Conservation (phyloP, 1,139 yeast genomes). For the Pneumocystis wakefieldiae region DNA sequence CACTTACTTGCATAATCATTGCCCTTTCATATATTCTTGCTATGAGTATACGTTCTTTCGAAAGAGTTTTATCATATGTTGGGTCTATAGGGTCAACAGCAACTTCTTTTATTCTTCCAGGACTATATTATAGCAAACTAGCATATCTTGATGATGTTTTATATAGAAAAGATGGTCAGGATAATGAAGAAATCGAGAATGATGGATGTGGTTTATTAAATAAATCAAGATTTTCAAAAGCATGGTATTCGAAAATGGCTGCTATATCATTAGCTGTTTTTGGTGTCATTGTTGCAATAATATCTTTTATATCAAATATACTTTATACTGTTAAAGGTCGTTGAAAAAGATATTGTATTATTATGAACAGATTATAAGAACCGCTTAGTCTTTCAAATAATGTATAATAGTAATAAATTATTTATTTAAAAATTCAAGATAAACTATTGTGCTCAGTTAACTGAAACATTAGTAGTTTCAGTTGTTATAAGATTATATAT, state of each 20-base stretch:
- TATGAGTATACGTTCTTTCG: slow-evolving; percentile 59
- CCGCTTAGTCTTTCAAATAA: not conserved
- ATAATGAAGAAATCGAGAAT: slow-evolving; percentile 4
- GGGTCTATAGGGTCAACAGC: slow-evolving; percentile 94
- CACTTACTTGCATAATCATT: slow-evolving; percentile 54
- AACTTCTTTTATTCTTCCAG: slow-evolving; percentile 83
- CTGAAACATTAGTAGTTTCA: too few relatives aligned
- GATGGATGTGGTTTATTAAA: slow-evolving; percentile 10
- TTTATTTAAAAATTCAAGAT: not conserved
- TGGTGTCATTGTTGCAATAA: slow-evolving; percentile 67
- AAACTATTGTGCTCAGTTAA: not conserved
- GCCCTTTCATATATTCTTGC: slow-evolving; percentile 58
- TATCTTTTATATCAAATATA: slow-evolving; percentile 63
- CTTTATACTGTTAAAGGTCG: not conserved
- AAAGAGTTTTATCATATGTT: slow-evolving; percentile 75
- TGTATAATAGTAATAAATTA: not conserved
- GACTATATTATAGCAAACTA: slow-evolving; percentile 54
- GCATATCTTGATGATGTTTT: slow-evolving; percentile 3
- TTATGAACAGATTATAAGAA: not conserved
- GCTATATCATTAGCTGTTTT: slow-evolving; percentile 51
- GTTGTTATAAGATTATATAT: too few relatives aligned
- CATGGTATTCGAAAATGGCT: slow-evolving; percentile 31
- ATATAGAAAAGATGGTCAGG: not conserved
- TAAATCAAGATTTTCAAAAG: slow-evolving; percentile 2
- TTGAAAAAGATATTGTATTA: not conserved